Conservation (phyloP, 129 eudicot genomes). For the Tagetes patula region DNA sequence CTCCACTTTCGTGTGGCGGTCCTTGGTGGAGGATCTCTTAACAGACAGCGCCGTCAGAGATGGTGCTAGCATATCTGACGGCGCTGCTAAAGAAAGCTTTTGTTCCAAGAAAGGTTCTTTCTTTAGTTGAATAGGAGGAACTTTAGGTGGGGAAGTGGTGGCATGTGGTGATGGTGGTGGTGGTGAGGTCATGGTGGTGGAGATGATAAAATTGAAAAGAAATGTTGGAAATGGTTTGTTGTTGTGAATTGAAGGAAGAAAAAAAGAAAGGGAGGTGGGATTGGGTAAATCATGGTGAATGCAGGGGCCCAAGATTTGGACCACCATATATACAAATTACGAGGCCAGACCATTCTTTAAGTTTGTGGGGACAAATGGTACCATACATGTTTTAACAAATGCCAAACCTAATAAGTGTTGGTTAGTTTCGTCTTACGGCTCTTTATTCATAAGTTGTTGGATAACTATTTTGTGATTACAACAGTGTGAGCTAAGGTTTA, state of each 20-base stretch:
- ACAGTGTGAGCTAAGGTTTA: no score
- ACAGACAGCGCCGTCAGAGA: no score
- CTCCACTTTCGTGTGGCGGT: slow-evolving; percentile 91
- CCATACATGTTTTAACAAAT: neutral
- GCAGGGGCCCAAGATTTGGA: slow-evolving; percentile 15
- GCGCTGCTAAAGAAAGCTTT: neutral
- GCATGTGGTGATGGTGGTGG: slow-evolving; percentile 19
- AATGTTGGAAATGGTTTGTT: slow-evolving; percentile 1
- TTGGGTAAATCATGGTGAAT: slow-evolving; percentile 19
- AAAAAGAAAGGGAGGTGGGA: slow-evolving; percentile 16
- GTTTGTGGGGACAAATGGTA: neutral
- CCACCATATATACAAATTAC: neutral
- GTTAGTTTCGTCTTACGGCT: neutral
- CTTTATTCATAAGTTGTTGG: no score
- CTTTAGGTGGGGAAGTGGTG: neutral
- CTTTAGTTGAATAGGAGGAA: slow-evolving; percentile 24
- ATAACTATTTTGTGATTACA: no score
- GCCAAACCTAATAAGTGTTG: neutral
- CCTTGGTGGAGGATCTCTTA: slow-evolving; percentile 35
- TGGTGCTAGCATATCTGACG: neutral
- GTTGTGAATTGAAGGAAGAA: slow-evolving; percentile 13
- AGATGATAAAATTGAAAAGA: neutral
- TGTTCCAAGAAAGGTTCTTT: slow-evolving; percentile 33
- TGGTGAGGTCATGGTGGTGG: slow-evolving; percentile 9
- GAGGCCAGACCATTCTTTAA: neutral